Conservation (phyloP, 495 filamentous ascomycete species). For the Hypomontagnella monticulosa region DNA sequence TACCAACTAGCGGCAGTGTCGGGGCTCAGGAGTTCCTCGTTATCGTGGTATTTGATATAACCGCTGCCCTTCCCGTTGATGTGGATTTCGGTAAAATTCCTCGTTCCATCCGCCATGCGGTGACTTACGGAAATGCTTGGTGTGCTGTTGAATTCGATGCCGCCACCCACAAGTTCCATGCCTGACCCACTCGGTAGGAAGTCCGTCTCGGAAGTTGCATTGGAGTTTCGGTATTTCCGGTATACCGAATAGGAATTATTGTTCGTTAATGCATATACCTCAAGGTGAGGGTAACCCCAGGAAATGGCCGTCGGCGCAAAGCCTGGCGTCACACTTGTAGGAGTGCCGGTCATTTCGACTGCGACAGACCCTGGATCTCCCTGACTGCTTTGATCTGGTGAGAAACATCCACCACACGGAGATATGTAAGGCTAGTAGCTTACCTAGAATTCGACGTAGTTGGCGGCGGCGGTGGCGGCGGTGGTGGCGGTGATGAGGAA, state of each 20-base stretch:
- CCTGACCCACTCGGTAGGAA: slow-evolving; percentile 4
- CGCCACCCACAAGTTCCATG: slow-evolving; percentile 19
- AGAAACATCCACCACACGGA: neutral
- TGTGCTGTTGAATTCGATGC: neutral
- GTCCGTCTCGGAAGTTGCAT: slow-evolving; percentile 2
- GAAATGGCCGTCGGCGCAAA: slow-evolving; percentile 20
- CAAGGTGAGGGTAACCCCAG: slow-evolving; percentile 29
- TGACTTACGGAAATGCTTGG: slow-evolving; percentile 13
- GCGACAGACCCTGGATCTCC: neutral
- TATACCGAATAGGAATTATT: slow-evolving; percentile 11
- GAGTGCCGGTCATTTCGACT: slow-evolving; percentile 18
- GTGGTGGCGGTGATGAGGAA: neutral
- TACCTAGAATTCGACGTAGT: slow-evolving; percentile 7
- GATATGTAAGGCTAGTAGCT: neutral
- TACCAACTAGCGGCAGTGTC: neutral
- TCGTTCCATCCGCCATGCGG: neutral
- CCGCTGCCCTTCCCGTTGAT: slow-evolving; percentile 5
- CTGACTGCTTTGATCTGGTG: slow-evolving; percentile 5
- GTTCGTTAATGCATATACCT: slow-evolving; percentile 19
- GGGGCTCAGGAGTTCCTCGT: neutral
- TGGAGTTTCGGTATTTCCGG: slow-evolving; percentile 23
- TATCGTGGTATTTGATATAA: slow-evolving; percentile 6
- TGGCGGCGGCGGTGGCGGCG: neutral
- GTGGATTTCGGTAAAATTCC: slow-evolving; percentile 15
- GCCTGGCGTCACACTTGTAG: slow-evolving; percentile 10